Conservation (phyloP, 2,329 filamentous ascomycete species). For the Aspergillus versicolor region DNA sequence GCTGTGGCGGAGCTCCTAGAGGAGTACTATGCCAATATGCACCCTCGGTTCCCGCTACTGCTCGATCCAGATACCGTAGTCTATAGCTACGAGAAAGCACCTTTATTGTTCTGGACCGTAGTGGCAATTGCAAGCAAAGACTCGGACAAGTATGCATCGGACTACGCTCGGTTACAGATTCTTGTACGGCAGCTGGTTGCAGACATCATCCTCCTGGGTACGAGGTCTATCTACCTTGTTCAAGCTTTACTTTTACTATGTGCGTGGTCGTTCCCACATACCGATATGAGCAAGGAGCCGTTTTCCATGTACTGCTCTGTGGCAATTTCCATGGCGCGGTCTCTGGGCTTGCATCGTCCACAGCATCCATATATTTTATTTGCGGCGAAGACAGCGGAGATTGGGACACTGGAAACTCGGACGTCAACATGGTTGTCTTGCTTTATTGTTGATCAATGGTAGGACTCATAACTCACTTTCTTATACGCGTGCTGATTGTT, state of each 20-base stretch:
- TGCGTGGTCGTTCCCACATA: neutral
- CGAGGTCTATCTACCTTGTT: neutral
- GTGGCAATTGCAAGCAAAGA: neutral
- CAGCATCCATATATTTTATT: neutral
- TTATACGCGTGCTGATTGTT: neutral
- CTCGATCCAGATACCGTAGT: neutral
- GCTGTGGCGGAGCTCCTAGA: neutral
- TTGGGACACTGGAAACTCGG: neutral
- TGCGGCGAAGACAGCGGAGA: neutral
- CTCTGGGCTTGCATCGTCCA: neutral
- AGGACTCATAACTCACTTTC: accelerated
- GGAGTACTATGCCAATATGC: neutral
- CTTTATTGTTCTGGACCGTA: neutral
- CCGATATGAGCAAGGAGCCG: neutral
- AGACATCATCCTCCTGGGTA: neutral
- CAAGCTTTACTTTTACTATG: neutral
- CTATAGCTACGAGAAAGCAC: neutral
- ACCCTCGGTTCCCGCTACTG: neutral
- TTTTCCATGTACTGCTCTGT: neutral
- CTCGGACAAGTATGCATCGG: neutral
- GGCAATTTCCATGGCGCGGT: neutral
- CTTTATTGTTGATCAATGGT: neutral
- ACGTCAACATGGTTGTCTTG: neutral
- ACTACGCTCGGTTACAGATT: neutral
- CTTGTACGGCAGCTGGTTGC: neutral